Conservation (phyloP, 108 stramenopile genomes). For the Stephanodiscus triporus region DNA sequence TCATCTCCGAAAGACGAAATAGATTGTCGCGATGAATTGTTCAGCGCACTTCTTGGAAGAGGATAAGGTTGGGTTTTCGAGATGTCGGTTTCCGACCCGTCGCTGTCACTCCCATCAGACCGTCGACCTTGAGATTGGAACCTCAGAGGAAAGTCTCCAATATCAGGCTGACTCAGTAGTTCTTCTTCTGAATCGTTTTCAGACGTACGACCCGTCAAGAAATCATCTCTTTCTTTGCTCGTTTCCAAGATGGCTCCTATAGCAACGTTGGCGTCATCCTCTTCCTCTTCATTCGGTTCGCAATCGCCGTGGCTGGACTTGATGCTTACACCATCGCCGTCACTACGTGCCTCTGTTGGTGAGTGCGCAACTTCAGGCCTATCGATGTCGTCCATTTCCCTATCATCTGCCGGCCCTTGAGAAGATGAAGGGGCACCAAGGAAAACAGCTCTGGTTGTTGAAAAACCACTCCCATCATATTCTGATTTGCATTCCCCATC, state of each 20-base stretch:
- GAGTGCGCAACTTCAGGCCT: neutral
- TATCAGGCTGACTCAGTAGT: slow-evolving; percentile 11
- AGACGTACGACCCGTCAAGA: slow-evolving; percentile 3
- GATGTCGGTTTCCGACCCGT: slow-evolving; percentile 11
- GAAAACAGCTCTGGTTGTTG: slow-evolving; percentile 18
- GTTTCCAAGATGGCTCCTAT: neutral
- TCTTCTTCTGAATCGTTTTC: slow-evolving; percentile 12
- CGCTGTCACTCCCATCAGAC: slow-evolving; percentile 7
- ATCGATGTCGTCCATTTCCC: neutral
- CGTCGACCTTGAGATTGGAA: neutral
- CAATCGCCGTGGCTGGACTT: neutral
- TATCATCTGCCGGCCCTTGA: neutral
- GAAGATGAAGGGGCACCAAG: slow-evolving; percentile 18
- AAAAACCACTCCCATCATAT: slow-evolving; percentile 11
- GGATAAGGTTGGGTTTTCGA: slow-evolving; percentile 17
- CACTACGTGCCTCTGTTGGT: neutral
- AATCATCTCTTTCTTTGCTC: neutral
- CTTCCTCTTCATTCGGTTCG: neutral
- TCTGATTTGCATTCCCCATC: neutral
- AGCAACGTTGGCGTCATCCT: neutral
- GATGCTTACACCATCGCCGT: neutral
- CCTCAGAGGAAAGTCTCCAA: neutral
- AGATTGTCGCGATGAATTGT: neutral
- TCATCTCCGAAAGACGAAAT: slow-evolving; percentile 11
- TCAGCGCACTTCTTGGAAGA: slow-evolving; percentile 3